Evolutionary conservation across 2,329 filamentous ascomycete genomes (phyloP), one percentile per base, ranked within the genome.

Genomic region (Phaeosphaeriaceae sp.): DNA sequence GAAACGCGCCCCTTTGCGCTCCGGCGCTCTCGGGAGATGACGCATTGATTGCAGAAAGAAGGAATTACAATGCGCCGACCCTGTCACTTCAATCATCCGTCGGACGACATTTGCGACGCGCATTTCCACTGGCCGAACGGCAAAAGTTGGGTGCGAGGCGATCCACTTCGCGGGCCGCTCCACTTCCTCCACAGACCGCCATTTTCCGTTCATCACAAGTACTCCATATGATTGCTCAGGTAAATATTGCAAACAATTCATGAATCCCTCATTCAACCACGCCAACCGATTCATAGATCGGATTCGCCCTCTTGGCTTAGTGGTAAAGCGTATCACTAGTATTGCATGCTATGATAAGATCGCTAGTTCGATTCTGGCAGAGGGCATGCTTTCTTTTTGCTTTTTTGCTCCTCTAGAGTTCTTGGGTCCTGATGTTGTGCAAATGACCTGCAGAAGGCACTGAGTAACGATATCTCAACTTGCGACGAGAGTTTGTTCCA

Each of bases 241-340:
- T 2, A 13, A 3, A 36, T 36, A 36, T 36, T 36, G 7, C 3
- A 3, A 3, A 11, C 3, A 36, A 36, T 36, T 7, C 31, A 13
- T 11, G 13, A 36, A 15, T 4, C 22, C 7, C 7, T 21, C 22
- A 54, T 33, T 13, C 25, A 54, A 54, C 58, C 36, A 40, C 25
- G 59, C 56, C 51, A 58, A 61, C 53, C 48, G 56, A 65, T 56
- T 21, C 40, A 31, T 15, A 31, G 22, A 36, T 52, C 50, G 59
- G 49, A 57, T 44, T 13, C 46, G 67, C 67, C 67, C 65, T 69
- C 66, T 61, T 70, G 65, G 67, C 67, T 70, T 67, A 70, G 67
- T 70, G 67, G 67, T 70, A 70, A 67, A 70, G 67, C 67, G 67
- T 67, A 67, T 70, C 67, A 70, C 67, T 70, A 70, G 67, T 70